Evolutionary conservation across 306 rosid species (phyloP).

Genomic region (Inga laurina): DNA sequence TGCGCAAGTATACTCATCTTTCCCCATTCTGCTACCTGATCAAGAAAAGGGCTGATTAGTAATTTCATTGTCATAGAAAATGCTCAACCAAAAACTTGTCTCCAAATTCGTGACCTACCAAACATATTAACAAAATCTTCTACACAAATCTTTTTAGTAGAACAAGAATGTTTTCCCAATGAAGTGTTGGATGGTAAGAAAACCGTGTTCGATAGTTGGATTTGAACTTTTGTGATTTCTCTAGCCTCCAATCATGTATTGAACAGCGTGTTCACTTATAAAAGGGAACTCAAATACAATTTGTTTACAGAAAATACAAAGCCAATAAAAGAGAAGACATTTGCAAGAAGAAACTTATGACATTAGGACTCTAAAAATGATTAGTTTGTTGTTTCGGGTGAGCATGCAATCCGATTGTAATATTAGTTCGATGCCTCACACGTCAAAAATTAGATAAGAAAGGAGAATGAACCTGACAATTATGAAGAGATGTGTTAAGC

Average conservation of each 20-base stretch:
- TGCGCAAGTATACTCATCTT: slow-evolving; percentile 62
- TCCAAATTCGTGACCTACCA: slow-evolving; percentile 11
- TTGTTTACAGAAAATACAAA: too few species aligned
- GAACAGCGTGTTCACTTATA: background rate
- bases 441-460: too few species aligned
- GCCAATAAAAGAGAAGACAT: too few species aligned
- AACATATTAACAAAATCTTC: background rate
- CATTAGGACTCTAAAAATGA: too few species aligned
- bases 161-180: background rate
- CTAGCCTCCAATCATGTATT: too few species aligned
- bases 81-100: background rate
- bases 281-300: too few species aligned
- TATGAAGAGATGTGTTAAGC: too few species aligned
- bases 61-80: slow-evolving; percentile 6
- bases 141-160: background rate
- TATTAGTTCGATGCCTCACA: too few species aligned
- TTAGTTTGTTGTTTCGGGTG: too few species aligned
- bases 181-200: background rate
- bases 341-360: too few species aligned
- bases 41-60: slow-evolving; percentile 10
- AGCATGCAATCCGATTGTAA: too few species aligned
- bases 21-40: slow-evolving; percentile 80
- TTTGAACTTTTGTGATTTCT: slow-evolving; percentile 6
- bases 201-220: background rate
- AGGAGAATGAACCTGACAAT: too few species aligned